These are phyloP conservation scores for Fraxinus sp. DNA, from an alignment of 305 asterid genomes.

Conservation along the genomic window DNA sequence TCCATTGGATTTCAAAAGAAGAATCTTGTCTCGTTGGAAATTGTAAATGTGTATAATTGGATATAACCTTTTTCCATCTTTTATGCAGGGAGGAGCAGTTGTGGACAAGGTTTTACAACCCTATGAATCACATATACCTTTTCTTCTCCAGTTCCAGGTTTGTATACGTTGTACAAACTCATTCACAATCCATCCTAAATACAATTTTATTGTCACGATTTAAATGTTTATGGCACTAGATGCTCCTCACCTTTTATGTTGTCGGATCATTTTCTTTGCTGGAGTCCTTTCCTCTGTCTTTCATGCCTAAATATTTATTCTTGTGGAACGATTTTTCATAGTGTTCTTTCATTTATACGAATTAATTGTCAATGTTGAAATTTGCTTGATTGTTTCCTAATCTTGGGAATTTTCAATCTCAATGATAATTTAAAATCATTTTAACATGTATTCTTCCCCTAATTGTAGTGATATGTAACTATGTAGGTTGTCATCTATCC, in stretches of 20 bases:
- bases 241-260: not conserved
- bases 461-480: not conserved
- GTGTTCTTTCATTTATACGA: not conserved
- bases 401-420: not conserved
- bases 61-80: slow-evolving; percentile 1
- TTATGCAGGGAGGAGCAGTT: slow-evolving; percentile 74
- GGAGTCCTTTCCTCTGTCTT: not conserved
- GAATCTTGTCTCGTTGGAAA: not conserved
- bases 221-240: not conserved
- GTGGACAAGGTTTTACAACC: slow-evolving; percentile 76
- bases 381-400: not conserved
- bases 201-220: slow-evolving; percentile 6
- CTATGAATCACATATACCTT: slow-evolving; percentile 93
- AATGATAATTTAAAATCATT: not conserved
- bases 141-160: slow-evolving; percentile 93
- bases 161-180: slow-evolving; percentile 19
- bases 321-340: not conserved
- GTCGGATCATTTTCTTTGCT: not conserved
- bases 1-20: not conserved
- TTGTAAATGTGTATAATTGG: slow-evolving; percentile 10
- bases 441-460: not conserved
- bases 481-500: not conserved
- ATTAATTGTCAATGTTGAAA: not conserved
- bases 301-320: not conserved
- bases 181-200: slow-evolving; percentile 10